Conservation (phyloP, 2,329 filamentous ascomycete genomes). For the Talaromyces sp. region DNA sequence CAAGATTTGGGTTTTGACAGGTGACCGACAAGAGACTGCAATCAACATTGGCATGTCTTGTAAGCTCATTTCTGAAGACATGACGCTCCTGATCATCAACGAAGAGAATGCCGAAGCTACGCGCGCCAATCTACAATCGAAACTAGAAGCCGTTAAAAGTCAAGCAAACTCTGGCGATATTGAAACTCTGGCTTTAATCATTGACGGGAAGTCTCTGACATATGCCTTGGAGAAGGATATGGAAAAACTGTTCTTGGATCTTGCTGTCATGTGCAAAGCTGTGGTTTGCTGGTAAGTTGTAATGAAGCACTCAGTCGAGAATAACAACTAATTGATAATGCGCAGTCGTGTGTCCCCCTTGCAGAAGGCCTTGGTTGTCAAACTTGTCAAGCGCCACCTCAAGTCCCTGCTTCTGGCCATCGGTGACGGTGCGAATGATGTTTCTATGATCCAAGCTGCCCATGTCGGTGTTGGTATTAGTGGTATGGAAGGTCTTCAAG, state of each 20-base stretch:
- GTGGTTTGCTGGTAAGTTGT: slow-evolving; percentile 71
- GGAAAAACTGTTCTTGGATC: slow-evolving; percentile 89
- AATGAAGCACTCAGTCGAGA: not conserved
- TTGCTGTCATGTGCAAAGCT: slow-evolving; percentile 96
- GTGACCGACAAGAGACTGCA: slow-evolving; percentile 95
- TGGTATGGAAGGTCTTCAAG: slow-evolving; percentile 94
- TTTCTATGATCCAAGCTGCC: slow-evolving; percentile 99
- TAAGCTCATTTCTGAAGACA: slow-evolving; percentile 96
- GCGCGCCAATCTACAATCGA: slow-evolving; percentile 87
- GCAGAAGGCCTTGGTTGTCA: slow-evolving; percentile 96
- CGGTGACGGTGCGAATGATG: slow-evolving; percentile 96
- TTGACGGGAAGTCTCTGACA: slow-evolving; percentile 93
- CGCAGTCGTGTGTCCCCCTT: slow-evolving; percentile 83
- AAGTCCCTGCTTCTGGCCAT: slow-evolving; percentile 92
- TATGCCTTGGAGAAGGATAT: slow-evolving; percentile 91
- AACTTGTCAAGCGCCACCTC: slow-evolving; percentile 93
- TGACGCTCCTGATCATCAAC: slow-evolving; percentile 96
- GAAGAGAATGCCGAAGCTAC: slow-evolving; percentile 81
- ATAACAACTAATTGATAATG: not conserved
- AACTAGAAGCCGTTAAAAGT: slow-evolving; percentile 83
- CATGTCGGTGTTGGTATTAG: slow-evolving; percentile 98
- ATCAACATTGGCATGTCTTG: slow-evolving; percentile 99
- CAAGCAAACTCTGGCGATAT: slow-evolving; percentile 67
- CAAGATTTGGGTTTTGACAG: slow-evolving; percentile 98
- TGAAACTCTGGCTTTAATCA: slow-evolving; percentile 87